These are phyloP conservation scores for Millerago galiae DNA, from an alignment of 805 yeast genomes.

Conservation along the genomic window DNA sequence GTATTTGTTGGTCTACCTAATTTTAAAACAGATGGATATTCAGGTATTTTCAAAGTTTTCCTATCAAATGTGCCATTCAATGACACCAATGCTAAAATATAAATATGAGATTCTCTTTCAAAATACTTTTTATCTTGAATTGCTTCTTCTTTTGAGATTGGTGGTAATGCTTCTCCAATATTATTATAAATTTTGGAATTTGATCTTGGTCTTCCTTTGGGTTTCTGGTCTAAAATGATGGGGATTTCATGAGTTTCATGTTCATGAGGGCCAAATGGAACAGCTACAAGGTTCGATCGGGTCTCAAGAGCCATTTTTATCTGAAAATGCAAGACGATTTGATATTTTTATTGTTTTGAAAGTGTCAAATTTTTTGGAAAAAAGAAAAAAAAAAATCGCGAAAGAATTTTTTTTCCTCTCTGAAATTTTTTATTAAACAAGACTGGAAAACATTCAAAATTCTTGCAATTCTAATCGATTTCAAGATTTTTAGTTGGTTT, in stretches of 20 bases:
- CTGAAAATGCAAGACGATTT: no score
- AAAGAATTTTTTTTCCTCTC: no score
- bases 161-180: neutral
- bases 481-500: no score
- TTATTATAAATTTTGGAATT: constrained; percentile 11
- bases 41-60: constrained; percentile 75
- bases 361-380: no score
- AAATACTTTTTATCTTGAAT: neutral
- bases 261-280: neutral
- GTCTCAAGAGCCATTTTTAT: constrained; percentile 1
- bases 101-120: constrained; percentile 29
- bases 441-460: no score
- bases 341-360: no score
- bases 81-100: constrained; percentile 66
- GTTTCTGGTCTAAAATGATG: constrained; percentile 4
- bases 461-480: no score
- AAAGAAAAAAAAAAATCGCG: no score
- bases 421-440: no score
- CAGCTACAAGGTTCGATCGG: neutral
- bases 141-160: neutral
- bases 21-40: constrained; percentile 73
- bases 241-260: constrained; percentile 4
- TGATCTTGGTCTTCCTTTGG: constrained; percentile 7
- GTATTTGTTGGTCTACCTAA: constrained; percentile 83
- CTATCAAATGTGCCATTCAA: constrained; percentile 77